Conservation (phyloP, 805 yeast species). For the Candida nonsorbophila region DNA sequence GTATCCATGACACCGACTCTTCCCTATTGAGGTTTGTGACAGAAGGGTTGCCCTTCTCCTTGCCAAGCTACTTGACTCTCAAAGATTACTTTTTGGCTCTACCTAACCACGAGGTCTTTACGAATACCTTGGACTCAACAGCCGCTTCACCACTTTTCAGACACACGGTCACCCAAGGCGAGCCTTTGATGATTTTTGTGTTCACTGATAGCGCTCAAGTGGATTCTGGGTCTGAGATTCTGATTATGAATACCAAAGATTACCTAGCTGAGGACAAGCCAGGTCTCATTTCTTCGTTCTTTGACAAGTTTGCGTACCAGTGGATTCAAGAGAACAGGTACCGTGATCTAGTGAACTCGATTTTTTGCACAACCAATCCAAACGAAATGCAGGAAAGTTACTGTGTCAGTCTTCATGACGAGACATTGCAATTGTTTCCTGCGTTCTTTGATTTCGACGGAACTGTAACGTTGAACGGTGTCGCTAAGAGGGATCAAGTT, state of each 20-base stretch:
- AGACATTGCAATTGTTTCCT: slow-evolving; percentile 20
- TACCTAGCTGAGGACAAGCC: slow-evolving; percentile 10
- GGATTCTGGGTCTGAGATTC: slow-evolving; percentile 18
- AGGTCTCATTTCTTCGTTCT: slow-evolving; percentile 26
- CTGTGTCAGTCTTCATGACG: slow-evolving; percentile 34
- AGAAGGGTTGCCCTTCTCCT: slow-evolving; percentile 31
- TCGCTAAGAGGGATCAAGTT: no score
- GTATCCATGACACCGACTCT: no score
- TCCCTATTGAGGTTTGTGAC: slow-evolving; percentile 21
- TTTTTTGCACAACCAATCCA: slow-evolving; percentile 36
- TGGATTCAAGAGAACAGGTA: slow-evolving; percentile 33
- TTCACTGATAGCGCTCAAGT: no score
- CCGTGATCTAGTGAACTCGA: slow-evolving; percentile 32
- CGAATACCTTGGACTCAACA: no score
- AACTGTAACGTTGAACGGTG: neutral
- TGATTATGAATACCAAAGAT: slow-evolving; percentile 16
- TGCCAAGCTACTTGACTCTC: slow-evolving; percentile 29
- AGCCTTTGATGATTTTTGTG: slow-evolving; percentile 35
- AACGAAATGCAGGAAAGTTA: slow-evolving; percentile 17
- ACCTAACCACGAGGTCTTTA: no score
- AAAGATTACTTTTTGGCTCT: slow-evolving; percentile 34
- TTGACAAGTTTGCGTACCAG: slow-evolving; percentile 35
- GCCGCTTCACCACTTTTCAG: slow-evolving; percentile 20
- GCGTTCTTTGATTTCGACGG: slow-evolving; percentile 8
- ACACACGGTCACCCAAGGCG: slow-evolving; percentile 12